Evolutionary conservation across 306 rosid genomes (phyloP), one percentile per base, ranked within the genome.

Genomic region (Trifolium repens): DNA sequence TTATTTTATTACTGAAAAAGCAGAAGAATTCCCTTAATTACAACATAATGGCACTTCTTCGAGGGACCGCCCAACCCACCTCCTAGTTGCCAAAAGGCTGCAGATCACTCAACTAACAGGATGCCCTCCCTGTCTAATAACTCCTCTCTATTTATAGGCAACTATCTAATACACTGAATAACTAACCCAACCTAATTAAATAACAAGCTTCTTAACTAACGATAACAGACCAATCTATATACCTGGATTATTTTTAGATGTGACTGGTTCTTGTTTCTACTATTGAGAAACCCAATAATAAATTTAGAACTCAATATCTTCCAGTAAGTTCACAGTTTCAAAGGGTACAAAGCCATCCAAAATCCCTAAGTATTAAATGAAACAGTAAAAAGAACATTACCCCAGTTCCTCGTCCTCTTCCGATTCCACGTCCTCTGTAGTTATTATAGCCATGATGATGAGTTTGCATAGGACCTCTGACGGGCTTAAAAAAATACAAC

Each of bases 371-470:
- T 67, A 47, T 58, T 52, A 71, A 77, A 61, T 8, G 11, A 57
- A 60, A 50, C 58, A 65, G 57, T 2, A 68, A 77, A 76, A 7
- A 71, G 30, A 50, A 26, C 34, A 73, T 87, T 91, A 93, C 98
- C 93, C 86, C 93, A 79, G 40, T 34, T 78, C 90, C 94, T 74
- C 87, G 84, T 69, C 97, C 42, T 39, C 42, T 39, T 39, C 42
- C 98, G 82, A 96, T 83, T 74, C 87, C 98, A 5, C 85, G 93
- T 49, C 96, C 97, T 78, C 96, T 70, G 67, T 89, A 88, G 73
- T 72, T 76, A 43, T 72, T 76, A 43, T 85, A 87, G 75, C 81
- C 71, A 47, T 67, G 75, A 72, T 67, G 77, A 71, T 79, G 75
- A 61, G 63, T 72, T 67, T 85, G 96, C 64, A 27, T 79, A 76